Percentiles rank a stretch among this genome's conserved stretches.
phyloP scores from a whole-genome alignment of 1,284 basidiomycete species.

The Trichosporon asahii region DNA sequence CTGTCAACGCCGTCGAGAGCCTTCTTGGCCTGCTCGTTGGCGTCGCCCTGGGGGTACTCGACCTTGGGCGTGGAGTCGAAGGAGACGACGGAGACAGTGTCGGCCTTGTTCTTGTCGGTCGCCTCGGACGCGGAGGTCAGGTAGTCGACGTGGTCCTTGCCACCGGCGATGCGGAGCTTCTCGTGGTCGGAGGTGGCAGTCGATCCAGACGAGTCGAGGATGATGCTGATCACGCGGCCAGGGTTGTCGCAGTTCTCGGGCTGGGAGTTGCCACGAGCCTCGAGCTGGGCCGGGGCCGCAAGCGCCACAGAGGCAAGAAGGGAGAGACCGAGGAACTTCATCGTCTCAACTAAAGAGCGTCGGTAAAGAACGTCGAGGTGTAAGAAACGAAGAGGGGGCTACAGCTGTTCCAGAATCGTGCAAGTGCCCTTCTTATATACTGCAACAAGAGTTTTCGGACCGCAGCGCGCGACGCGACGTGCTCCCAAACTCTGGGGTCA shows the following conservation, averaged over 20 bases:
- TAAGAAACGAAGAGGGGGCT: not conserved
- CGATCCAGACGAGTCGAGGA: constrained; percentile 14
- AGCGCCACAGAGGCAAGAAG: not conserved
- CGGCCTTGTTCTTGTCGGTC: constrained; percentile 11
- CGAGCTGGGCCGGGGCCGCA: not conserved
- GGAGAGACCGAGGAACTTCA: constrained; percentile 5
- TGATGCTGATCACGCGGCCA: constrained; percentile 7
- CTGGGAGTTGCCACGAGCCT: not conserved
- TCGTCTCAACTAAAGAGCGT: not conserved
- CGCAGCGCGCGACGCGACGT: not conserved
- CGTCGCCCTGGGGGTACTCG: not conserved
- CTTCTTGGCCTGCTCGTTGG: not conserved
- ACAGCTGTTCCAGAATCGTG: not conserved
- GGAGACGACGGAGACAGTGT: constrained; percentile 1
- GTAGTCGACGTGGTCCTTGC: not conserved
- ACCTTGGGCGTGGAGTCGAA: not conserved
- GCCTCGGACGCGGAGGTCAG: constrained; percentile 8
- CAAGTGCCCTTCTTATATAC: not conserved
- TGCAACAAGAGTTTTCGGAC: not conserved
- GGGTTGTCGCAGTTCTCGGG: constrained; percentile 9
- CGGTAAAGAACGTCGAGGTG: not conserved
- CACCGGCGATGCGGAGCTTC: constrained; percentile 7
- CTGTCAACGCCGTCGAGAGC: not conserved
- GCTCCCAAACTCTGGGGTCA: not conserved
- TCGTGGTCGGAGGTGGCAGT: constrained; percentile 4